phyloP scores from a whole-genome alignment of 2,329 filamentous ascomycete species.

The Penicillium sp. region DNA sequence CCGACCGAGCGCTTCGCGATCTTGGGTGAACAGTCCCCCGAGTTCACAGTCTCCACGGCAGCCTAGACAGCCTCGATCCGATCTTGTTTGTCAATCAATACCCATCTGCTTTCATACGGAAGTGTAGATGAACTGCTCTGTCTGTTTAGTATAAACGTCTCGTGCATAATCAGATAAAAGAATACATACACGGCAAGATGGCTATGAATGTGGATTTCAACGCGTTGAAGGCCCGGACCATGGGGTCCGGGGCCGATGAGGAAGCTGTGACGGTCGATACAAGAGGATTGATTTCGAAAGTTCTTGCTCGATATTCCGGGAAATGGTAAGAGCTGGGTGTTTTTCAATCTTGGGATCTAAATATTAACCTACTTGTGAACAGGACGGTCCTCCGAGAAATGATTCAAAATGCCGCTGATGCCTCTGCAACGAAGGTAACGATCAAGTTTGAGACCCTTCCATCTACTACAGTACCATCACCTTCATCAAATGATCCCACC shows the following conservation, averaged over 20 bases:
- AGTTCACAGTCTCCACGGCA: neutral
- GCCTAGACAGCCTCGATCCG: neutral
- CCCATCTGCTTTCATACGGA: neutral
- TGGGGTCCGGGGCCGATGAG: constrained; percentile 83
- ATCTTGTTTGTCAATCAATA: neutral
- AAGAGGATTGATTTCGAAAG: constrained; percentile 93
- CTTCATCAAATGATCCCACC: constrained; percentile 64
- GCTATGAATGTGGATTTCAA: constrained; percentile 66
- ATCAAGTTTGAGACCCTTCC: constrained; percentile 91
- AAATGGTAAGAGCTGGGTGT: constrained; percentile 68
- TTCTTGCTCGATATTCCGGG: constrained; percentile 90
- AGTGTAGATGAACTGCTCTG: neutral
- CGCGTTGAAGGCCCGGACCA: constrained; percentile 77
- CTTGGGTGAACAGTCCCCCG: neutral
- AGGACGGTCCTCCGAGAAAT: constrained; percentile 76
- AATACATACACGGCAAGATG: constrained; percentile 47
- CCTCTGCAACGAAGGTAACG: constrained; percentile 81
- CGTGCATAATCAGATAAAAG: neutral
- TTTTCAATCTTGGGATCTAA: neutral
- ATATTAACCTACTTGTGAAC: constrained; percentile 14
- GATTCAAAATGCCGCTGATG: constrained; percentile 97
- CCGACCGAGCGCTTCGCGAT: neutral
- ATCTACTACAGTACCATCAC: constrained; percentile 70
- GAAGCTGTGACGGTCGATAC: constrained; percentile 98
- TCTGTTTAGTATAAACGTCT: neutral